Evolutionary conservation across 148 eudicot species (phyloP).

Genomic region (Vaccinium macrocarpon): DNA sequence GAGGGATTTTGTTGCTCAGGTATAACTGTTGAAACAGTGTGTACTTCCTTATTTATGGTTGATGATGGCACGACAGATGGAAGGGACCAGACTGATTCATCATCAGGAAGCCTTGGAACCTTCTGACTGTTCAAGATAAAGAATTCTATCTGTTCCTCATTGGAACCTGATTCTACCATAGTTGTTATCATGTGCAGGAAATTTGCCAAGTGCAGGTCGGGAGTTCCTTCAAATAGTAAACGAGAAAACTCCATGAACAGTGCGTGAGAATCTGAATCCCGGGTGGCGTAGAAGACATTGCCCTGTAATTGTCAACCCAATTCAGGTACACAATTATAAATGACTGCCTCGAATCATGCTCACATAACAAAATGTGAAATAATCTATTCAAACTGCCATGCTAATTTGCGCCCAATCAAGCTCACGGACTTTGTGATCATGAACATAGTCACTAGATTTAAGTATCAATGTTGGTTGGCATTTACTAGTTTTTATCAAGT

Average conservation of each 20-base stretch:
- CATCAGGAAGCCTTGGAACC: constrained; percentile 67
- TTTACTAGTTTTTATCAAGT: not conserved
- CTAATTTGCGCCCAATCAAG: not conserved
- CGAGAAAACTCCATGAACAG: constrained; percentile 82
- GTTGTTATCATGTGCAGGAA: constrained; percentile 86
- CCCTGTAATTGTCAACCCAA: constrained; percentile 41
- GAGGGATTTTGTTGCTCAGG: constrained; percentile 29
- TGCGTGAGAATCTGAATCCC: constrained; percentile 63
- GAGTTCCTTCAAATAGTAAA: constrained; percentile 53
- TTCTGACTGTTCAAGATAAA: constrained; percentile 82
- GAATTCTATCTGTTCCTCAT: constrained; percentile 67
- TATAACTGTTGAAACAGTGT: constrained; percentile 17
- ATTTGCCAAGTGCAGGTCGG: constrained; percentile 76
- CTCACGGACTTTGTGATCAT: not conserved
- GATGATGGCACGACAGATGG: constrained; percentile 25
- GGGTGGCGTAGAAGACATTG: constrained; percentile 55
- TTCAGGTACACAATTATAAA: not conserved
- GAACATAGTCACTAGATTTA: not conserved
- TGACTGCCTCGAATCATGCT: not conserved
- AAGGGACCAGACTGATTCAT: constrained; percentile 70
- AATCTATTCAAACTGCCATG: not conserved
- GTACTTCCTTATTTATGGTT: constrained; percentile 26
- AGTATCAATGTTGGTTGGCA: not conserved
- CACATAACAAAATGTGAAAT: not conserved
- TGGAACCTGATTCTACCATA: constrained; percentile 83